Conservation (phyloP, 1,139 yeast genomes). For the Blastobotrys ciferrii region DNA sequence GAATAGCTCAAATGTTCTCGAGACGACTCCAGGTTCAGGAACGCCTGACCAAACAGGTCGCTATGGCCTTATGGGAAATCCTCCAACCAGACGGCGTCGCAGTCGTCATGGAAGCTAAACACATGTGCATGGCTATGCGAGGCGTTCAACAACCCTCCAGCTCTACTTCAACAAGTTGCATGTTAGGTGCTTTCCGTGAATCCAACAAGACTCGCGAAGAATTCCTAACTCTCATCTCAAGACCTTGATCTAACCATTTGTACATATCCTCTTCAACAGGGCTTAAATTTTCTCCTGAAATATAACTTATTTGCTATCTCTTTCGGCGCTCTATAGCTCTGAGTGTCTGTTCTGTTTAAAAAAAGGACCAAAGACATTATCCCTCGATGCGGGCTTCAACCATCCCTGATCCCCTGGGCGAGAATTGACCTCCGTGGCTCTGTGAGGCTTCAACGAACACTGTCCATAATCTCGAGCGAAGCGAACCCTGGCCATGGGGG, state of each 20-base stretch:
- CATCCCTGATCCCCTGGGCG: no score
- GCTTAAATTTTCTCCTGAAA: no score
- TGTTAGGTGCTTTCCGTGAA: slow-evolving; percentile 93
- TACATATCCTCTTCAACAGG: neutral
- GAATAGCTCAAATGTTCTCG: slow-evolving; percentile 95
- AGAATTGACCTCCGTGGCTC: no score
- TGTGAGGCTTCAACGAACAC: no score
- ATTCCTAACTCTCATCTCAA: slow-evolving; percentile 66
- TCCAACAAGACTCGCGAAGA: slow-evolving; percentile 96
- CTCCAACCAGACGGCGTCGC: slow-evolving; percentile 96
- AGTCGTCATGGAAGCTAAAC: slow-evolving; percentile 95
- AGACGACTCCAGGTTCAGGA: slow-evolving; percentile 96
- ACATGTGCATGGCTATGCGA: slow-evolving; percentile 99
- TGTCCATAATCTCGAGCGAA: no score
- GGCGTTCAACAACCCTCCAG: slow-evolving; percentile 97
- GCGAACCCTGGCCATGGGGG: no score
- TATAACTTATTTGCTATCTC: no score
- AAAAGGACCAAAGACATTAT: no score
- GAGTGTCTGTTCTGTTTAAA: no score
- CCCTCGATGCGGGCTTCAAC: no score
- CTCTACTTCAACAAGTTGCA: slow-evolving; percentile 90
- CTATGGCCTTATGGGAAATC: slow-evolving; percentile 90
- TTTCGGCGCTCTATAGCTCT: no score
- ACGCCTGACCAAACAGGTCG: slow-evolving; percentile 92
- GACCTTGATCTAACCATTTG: neutral